Evolutionary conservation across 2,329 filamentous ascomycete genomes (phyloP), one percentile per base, ranked within the genome.

Genomic region (Albifimbria verrucaria): DNA sequence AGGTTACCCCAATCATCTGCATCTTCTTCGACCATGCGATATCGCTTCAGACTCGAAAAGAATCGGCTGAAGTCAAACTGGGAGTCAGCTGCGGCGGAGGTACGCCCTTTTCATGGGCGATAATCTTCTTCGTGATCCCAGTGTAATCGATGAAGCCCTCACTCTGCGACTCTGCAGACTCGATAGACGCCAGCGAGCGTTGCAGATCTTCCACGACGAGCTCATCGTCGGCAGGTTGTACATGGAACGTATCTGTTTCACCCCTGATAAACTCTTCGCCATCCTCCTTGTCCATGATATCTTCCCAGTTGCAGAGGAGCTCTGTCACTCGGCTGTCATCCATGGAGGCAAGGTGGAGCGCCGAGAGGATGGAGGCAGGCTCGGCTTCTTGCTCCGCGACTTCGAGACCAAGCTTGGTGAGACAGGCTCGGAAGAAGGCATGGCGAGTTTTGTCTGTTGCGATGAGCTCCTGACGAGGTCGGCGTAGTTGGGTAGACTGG

Each of bases 1-100:
- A 82, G 75, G 49, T 86, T 82, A 4, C 94, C 94, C 77, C 95
- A 97, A 22, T 82, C 73, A 3, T 81, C 75, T 0, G 84, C 79
- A 45, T 83, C 79, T 2, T 80, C 77, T 47, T 81, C 78, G 5
- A 67, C 68, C 24, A 62, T 59, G 50, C 88, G 84, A 65, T 92
- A 95, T 23, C 82, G 74, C 22, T 76, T 72, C 10, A 97, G 77
- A 55, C 88, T 87, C 4, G 82, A 76, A 68, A 87, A 97, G 69
- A 86, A 97, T 2, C 86, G 77, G 52, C 86, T 75, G 65, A 97
- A 92, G 62, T 95, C 89, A 72, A 97, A 97, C 86, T 87, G 0
- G 92, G 92, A 0, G 92, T 96, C 49, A 87, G 79, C 63, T 89
- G 88, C 3, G 78, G 77, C 6, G 83, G 77, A 0, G 93, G 92